Base-by-base conservation (phyloP, 306 rosid species). In the Quercus cerris region DNA sequence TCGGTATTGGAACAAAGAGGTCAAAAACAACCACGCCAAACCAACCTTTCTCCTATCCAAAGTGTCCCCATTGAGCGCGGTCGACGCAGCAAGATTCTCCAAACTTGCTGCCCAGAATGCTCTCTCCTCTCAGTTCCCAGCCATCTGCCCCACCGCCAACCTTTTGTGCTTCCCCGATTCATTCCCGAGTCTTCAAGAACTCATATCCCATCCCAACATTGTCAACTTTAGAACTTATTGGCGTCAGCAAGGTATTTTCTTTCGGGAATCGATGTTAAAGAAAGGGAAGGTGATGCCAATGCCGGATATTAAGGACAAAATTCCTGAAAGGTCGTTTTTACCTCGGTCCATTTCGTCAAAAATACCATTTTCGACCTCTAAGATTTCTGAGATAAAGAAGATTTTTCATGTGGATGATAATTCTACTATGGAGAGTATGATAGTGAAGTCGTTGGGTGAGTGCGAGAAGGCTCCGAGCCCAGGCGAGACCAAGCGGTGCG, bases 401-500 rank as follows among this genome's bases (percentile, higher is more conserved):
- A 83, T 93, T 5, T 95, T 93, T 84, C 89, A 84, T 74, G 97
- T 91, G 3, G 87, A 75, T 2, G 99, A 95, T 13, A 88, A 95
- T 51, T 91, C 97, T 0, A 85, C 94, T 1, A 93, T 91, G 98
- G 99, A 93, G 81, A 87, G 73, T 35, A 89, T 95, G 79, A 88
- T 95, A 44, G 19, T 52, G 54, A 90, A 88, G 13, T 80, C 97
- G 1, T 58, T 95, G 71, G 59, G 31, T 3, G 98, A 95, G 23
- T 95, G 99, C 80, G 99, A 95, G 89, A 79, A 97, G 5, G 86
- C 79, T 0, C 94, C 99, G 0, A 87, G 90, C 59, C 71, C 14
- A 0, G 98, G 96, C 3, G 99, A 95, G 87, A 91, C 96, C 0
- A 95, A 95, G 31, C 91, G 97, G 22, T 95, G 99, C 85, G 94